Conservation (phyloP, 2,329 filamentous ascomycete genomes). For the Paracoccidioides brasiliensis region DNA sequence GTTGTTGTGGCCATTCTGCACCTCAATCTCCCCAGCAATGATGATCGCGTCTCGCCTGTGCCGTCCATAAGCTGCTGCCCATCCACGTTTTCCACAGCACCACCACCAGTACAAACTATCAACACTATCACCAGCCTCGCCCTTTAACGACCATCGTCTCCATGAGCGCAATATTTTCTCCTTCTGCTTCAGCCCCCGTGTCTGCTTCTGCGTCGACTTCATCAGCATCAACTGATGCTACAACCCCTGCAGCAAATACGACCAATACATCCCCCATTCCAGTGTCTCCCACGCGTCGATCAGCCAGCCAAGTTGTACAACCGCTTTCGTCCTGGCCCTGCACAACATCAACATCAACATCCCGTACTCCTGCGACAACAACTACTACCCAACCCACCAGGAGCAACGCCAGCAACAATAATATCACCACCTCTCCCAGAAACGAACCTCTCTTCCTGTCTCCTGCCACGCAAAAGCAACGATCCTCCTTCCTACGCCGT, state of each 20-base stretch:
- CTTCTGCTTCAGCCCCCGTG: constrained; percentile 18
- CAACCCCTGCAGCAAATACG: constrained; percentile 9
- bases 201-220: constrained; percentile 5
- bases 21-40: background rate
- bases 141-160: constrained; percentile 12
- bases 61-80: background rate
- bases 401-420: background rate
- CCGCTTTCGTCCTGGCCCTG: constrained; percentile 9
- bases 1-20: too few species aligned
- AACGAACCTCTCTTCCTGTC: constrained; percentile 13
- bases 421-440: background rate
- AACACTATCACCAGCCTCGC: background rate
- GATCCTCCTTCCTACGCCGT: constrained; percentile 28
- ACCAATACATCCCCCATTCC: constrained; percentile 2
- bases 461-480: constrained; percentile 15
- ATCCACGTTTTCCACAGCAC: background rate
- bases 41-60: background rate
- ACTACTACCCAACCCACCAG: background rate
- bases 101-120: constrained; percentile 1
- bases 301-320: constrained; percentile 7
- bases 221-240: background rate
- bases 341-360: constrained; percentile 1
- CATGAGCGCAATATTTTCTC: constrained; percentile 27
- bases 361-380: constrained; percentile 1
- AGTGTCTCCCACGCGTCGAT: constrained; percentile 1